A percentile compares a stretch with the other conserved stretches of the same genome.
Evolutionary conservation across 2,329 filamentous ascomycete species (phyloP).

Genomic region (Sphaerulina populicola): DNA sequence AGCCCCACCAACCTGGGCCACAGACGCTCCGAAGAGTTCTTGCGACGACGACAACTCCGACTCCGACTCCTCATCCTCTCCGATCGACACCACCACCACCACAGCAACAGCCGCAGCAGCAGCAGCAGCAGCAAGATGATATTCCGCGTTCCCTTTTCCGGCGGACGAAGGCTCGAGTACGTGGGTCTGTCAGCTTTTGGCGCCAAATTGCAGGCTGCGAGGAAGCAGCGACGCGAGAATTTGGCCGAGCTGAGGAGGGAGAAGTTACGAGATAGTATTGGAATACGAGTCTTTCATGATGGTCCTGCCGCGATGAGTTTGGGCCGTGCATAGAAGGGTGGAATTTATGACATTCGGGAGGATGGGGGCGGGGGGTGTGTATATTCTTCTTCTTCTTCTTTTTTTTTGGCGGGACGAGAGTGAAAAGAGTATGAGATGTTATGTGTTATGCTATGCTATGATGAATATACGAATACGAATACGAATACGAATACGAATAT

Average conservation of each 20-base stretch:
- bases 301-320: background rate
- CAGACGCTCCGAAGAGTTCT: slow-evolving; percentile 22
- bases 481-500: too few species aligned
- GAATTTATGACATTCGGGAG: too few species aligned
- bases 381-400: too few species aligned
- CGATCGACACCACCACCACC: slow-evolving; percentile 9
- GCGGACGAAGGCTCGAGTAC: slow-evolving; percentile 43
- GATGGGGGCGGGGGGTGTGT: too few species aligned
- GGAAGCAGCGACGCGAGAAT: slow-evolving; percentile 38
- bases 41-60: slow-evolving; percentile 7
- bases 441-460: too few species aligned
- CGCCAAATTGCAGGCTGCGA: slow-evolving; percentile 40
- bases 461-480: too few species aligned
- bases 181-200: slow-evolving; percentile 45
- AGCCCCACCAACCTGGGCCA: background rate
- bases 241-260: slow-evolving; percentile 47
- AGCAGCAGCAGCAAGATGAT: slow-evolving; percentile 6
- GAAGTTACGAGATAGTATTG: slow-evolving; percentile 48
- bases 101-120: too few species aligned
- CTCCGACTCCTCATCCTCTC: background rate
- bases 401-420: too few species aligned
- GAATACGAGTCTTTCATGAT: slow-evolving; percentile 15
- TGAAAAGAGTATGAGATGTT: too few species aligned
- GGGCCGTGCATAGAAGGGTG: too few species aligned
- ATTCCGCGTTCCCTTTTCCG: slow-evolving; percentile 22